These are phyloP conservation scores for Hirsutella rhossiliensis DNA, from an alignment of 2,329 filamentous ascomycete species.

Conservation along the genomic window DNA sequence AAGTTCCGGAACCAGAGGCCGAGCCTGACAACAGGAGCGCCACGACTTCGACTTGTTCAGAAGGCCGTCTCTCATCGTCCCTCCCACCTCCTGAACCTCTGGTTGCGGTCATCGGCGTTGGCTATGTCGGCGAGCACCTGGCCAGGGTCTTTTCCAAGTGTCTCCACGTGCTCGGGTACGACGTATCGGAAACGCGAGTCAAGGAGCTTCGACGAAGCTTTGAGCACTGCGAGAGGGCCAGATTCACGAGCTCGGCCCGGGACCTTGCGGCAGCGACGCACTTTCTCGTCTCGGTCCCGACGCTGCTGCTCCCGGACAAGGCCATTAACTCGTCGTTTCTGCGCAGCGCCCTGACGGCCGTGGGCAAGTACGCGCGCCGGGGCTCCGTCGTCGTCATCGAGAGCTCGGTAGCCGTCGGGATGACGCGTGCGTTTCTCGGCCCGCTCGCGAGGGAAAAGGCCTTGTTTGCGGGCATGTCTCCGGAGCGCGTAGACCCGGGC, in stretches of 20 bases:
- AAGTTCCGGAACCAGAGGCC: conserved; percentile 14
- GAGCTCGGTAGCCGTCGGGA: conserved; percentile 41
- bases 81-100: conserved; percentile 13
- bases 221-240: conserved; percentile 13
- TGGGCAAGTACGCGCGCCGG: conserved; percentile 25
- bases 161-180: conserved; percentile 33
- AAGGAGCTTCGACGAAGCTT: conserved; percentile 18
- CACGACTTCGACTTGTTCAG: too few species aligned
- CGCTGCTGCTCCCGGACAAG: conserved; percentile 32
- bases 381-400: conserved; percentile 39
- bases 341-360: conserved; percentile 26
- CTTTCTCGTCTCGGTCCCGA: conserved; percentile 41
- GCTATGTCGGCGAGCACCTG: conserved; percentile 39
- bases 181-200: conserved; percentile 29
- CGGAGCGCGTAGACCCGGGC: conserved; percentile 39
- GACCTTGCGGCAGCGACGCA: conserved; percentile 32
- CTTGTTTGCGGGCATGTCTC: conserved; percentile 37
- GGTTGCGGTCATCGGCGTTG: conserved; percentile 38
- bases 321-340: conserved; percentile 35
- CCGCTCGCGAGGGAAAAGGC: conserved; percentile 28
- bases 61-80: too few species aligned
- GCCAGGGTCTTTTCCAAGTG: conserved; percentile 27
- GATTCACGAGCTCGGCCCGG: conserved; percentile 25
- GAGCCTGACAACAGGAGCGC: neutral
- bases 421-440: conserved; percentile 36